Percentiles rank a stretch among this genome's conserved stretches.
Evolutionary conservation across 2,329 filamentous ascomycete species (phyloP).

Genomic region (Metarhizium guizhouense): DNA sequence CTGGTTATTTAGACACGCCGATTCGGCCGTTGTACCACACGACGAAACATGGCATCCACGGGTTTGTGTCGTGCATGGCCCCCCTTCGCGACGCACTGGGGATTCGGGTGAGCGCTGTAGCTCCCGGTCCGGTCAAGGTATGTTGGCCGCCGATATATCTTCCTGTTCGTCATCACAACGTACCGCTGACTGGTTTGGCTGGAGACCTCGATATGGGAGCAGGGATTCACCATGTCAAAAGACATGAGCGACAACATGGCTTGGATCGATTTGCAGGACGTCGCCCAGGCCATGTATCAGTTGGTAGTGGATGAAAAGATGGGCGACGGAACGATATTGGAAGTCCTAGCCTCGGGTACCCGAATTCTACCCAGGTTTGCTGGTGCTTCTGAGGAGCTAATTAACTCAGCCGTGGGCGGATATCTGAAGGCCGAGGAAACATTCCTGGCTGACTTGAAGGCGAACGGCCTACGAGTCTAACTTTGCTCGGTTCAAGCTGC

Average conservation of each 20-base stretch:
- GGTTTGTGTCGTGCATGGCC: conserved; percentile 23
- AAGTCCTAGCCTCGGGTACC: conserved; percentile 15
- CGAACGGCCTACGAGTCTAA: conserved; percentile 14
- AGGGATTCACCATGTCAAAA: conserved; percentile 20
- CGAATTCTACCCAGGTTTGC: conserved; percentile 5
- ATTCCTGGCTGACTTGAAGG: conserved; percentile 15
- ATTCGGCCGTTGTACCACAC: conserved; percentile 27
- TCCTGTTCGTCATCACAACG: background rate
- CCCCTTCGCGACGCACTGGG: conserved; percentile 21
- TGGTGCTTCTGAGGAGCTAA: background rate
- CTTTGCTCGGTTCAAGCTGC: background rate
- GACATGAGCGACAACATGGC: conserved; percentile 18
- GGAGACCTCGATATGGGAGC: conserved; percentile 24
- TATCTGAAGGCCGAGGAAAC: conserved; percentile 11
- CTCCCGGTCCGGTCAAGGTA: conserved; percentile 24
- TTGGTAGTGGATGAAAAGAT: conserved; percentile 16
- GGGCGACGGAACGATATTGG: conserved; percentile 23
- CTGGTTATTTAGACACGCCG: conserved; percentile 19
- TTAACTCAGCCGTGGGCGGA: conserved; percentile 9
- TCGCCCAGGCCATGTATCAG: conserved; percentile 22
- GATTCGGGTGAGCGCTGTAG: conserved; percentile 22
- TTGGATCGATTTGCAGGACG: conserved; percentile 21
- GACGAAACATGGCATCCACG: conserved; percentile 27
- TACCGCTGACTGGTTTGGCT: background rate
- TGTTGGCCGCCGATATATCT: background rate